Conservation (phyloP, 179 eudicot species). For the Silene noctiflora region DNA sequence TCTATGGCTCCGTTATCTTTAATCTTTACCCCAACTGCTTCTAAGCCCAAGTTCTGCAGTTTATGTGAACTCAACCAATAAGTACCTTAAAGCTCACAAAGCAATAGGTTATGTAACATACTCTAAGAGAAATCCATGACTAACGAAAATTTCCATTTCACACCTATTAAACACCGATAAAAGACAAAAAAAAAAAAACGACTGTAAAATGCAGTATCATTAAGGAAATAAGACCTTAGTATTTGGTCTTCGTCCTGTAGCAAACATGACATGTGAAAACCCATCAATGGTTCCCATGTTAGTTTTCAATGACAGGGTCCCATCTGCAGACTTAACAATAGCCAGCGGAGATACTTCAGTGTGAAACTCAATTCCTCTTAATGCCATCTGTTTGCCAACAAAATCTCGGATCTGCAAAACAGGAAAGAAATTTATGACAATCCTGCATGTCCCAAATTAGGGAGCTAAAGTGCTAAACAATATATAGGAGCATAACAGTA, state of each 20-base stretch:
- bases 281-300: constrained; percentile 82
- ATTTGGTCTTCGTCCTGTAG: constrained; percentile 92
- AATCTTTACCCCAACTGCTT: constrained; percentile 77
- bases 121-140: background rate
- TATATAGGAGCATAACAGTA: constrained; percentile 25
- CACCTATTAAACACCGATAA: background rate
- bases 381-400: constrained; percentile 82
- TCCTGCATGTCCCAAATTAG: constrained; percentile 9
- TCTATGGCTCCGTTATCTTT: constrained; percentile 76
- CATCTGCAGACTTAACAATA: constrained; percentile 68
- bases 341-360: constrained; percentile 85
- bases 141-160: background rate
- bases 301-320: constrained; percentile 75
- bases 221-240: constrained; percentile 54
- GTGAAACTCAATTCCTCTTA: constrained; percentile 86
- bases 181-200: background rate
- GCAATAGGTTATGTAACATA: background rate
- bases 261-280: constrained; percentile 95
- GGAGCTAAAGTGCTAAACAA: constrained; percentile 5
- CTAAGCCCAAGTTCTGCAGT: constrained; percentile 84
- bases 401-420: constrained; percentile 79
- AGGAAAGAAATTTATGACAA: constrained; percentile 1
- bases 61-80: constrained; percentile 14
- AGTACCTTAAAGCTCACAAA: constrained; percentile 7
- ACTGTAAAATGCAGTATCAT: background rate